These are phyloP conservation scores for Kodamaea suecica DNA, from an alignment of 1,139 yeast species.

Conservation along the genomic window DNA sequence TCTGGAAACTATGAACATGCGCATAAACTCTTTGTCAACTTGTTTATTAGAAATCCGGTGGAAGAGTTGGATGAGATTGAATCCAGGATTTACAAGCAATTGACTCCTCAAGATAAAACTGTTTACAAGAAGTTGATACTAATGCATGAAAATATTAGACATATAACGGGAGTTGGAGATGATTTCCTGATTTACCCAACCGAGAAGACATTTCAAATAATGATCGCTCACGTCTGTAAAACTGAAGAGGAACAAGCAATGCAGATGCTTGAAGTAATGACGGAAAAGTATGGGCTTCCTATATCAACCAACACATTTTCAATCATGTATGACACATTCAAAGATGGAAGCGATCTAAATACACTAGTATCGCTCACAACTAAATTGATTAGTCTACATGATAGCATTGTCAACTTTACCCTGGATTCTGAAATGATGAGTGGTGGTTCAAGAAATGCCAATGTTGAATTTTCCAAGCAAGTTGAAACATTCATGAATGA, in stretches of 20 bases:
- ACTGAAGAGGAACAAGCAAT: conserved; percentile 11
- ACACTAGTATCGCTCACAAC: conserved; percentile 15
- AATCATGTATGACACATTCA: conserved; percentile 12
- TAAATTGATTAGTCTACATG: conserved; percentile 21
- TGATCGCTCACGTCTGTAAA: conserved; percentile 1
- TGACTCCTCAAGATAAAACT: conserved; percentile 20
- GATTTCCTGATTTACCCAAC: conserved; percentile 19
- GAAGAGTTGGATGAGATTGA: conserved; percentile 12
- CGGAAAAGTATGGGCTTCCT: conserved; percentile 20
- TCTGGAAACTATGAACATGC: conserved; percentile 15
- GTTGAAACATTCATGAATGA: conserved; percentile 15
- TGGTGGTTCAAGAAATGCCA: conserved; percentile 4
- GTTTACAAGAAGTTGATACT: conserved; percentile 17
- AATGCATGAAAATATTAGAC: conserved; percentile 20
- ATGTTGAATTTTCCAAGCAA: conserved; percentile 14
- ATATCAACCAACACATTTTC: conserved; percentile 27
- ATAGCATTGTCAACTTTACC: conserved; percentile 18
- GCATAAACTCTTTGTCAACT: conserved; percentile 3
- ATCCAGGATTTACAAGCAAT: conserved; percentile 15
- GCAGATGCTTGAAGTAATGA: conserved; percentile 18
- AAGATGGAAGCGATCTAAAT: conserved; percentile 9
- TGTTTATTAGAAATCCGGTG: conserved; percentile 3
- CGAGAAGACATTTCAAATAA: conserved; percentile 23
- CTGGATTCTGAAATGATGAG: conserved; percentile 16
- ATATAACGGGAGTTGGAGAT: conserved; percentile 23